Evolutionary conservation across 345 rosid genomes (phyloP), one percentile per base, ranked within the genome.

Genomic region (Sisymbrium altissimum): DNA sequence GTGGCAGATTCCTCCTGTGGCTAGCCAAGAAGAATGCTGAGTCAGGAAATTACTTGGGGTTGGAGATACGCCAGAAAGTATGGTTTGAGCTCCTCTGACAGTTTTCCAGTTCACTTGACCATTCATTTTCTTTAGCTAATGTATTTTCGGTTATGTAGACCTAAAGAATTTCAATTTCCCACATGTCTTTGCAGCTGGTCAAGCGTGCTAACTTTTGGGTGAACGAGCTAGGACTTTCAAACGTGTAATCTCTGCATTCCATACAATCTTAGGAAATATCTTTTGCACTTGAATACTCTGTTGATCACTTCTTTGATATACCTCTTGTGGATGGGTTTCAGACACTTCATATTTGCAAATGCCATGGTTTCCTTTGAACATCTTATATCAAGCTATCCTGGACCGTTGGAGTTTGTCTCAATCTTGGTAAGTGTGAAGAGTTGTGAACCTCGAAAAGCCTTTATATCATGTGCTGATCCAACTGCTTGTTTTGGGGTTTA

Each of bases 1-100:
- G 97, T 68, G 98, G 98, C 56, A 88, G 98, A 83, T 89, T 89
- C 84, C 89, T 91, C 68, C 64, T 89, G 39, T 94, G 95, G 97
- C 96, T 87, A 57, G 98, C 95, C 1, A 89, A 86, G 66, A 78
- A 64, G 63, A 84, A 89, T 62, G 71, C 65, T 46, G 82, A 66
- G 58, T 80, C 86, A 0, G 64, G 78, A 78, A 94, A 94, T 75
- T 91, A 85, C 84, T 81, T 94, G 87, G 98, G 98, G 58, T 75
- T 94, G 60, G 98, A 94, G 78, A 94, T 94, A 76, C 84, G 93
- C 64, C 77, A 78, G 73, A 88, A 88, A 82, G 98, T 94, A 91
- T 53, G 88, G 68, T 75, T 45, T 39, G 11, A 64, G 58, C 78
- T 74, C 77, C 62, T 71, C 63, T 48, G 69, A 67, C 50, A 77